Base-by-base conservation (phyloP, 768 basidiomycete species). In the Leccinellum albellum region DNA sequence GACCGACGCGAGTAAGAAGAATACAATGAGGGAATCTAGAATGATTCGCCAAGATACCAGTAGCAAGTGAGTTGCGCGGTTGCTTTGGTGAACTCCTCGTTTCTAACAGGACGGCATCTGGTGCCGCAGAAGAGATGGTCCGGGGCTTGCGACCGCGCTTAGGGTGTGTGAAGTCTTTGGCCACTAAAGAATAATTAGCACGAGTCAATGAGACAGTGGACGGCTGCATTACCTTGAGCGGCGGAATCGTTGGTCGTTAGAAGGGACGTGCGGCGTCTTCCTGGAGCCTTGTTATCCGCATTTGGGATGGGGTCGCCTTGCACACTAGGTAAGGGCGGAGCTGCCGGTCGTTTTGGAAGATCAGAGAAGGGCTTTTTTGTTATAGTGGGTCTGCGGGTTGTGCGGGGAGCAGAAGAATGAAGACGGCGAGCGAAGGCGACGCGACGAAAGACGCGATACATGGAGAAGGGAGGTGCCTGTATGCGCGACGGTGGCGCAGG, bases 1-100 rank as follows among this genome's bases (percentile, higher is more conserved):
- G 88, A 14, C 95, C 95, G 12, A 98, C 94, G 53, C 92, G 84
- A 8, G 94, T 98, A 17, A 98, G 79, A 24, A 98, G 77, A 28
- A 97, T 79, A 67, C 94, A 95, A 64, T 94, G 89, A 21, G 95
- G 89, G 66, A 93, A 97, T 48, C 75, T 82, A 40, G 77, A 74
- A 20, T 89, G 77, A 66, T 97, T 93, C 24, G 80, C 72, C 60
- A 82, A 77, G 31, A 98, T 87, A 61, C 86, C 87, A 45, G 69
- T 78, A 3, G 91, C 88, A 21, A 96, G 79, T 48, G 79, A 72
- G 24, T 78, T 84, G 40, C 68, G 73, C 2, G 80, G 75, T 50
- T 60, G 70, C 46, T 50, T 72, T 32, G 37, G 53, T 10, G 50
- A 26, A 20, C 26, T 17, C 26, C n/a, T 13, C 37, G 48, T 33